Evolutionary conservation across 208 protist species (phyloP).

Genomic region (Trypanosoma cruzi): DNA sequence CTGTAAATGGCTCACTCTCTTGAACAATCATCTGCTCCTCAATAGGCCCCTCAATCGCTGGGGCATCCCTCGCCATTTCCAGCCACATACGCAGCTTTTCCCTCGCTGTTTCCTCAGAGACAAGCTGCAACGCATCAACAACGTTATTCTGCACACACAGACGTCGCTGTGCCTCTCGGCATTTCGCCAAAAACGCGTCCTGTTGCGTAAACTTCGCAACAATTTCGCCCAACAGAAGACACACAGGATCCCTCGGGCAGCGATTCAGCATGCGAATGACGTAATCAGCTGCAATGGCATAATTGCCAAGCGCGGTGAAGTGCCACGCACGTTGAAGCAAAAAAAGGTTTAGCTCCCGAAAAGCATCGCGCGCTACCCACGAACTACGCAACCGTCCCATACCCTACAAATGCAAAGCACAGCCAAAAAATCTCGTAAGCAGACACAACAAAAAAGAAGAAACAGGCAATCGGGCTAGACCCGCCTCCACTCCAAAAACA

Average conservation of each 20-base stretch:
- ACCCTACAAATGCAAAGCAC: not conserved
- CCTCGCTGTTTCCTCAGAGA: constrained; percentile 8
- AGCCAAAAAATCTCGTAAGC: too few relatives aligned
- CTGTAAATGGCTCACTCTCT: constrained; percentile 31
- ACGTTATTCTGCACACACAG: constrained; percentile 47
- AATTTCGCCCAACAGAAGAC: constrained; percentile 66
- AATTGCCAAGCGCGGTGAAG: constrained; percentile 55
- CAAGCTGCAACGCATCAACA: constrained; percentile 11
- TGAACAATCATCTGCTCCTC: constrained; percentile 36
- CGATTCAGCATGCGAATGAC: constrained; percentile 77
- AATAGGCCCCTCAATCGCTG: not conserved
- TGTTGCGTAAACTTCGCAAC: constrained; percentile 49
- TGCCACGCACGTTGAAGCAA: constrained; percentile 70
- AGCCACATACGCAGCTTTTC: constrained; percentile 5
- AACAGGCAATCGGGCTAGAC: not conserved
- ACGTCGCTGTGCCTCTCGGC: constrained; percentile 43
- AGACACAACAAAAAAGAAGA: constrained; percentile 7
- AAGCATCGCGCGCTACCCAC: constrained; percentile 40
- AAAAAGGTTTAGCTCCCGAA: constrained; percentile 55
- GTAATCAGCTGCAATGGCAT: constrained; percentile 83
- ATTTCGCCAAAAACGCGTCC: constrained; percentile 53
- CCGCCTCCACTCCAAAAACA: too few relatives aligned
- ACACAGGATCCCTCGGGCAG: constrained; percentile 51
- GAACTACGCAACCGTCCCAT: constrained; percentile 50
- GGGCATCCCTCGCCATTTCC: not conserved